phyloP scores from a whole-genome alignment of 768 basidiomycete species.

The Pisolithus tinctorius region DNA sequence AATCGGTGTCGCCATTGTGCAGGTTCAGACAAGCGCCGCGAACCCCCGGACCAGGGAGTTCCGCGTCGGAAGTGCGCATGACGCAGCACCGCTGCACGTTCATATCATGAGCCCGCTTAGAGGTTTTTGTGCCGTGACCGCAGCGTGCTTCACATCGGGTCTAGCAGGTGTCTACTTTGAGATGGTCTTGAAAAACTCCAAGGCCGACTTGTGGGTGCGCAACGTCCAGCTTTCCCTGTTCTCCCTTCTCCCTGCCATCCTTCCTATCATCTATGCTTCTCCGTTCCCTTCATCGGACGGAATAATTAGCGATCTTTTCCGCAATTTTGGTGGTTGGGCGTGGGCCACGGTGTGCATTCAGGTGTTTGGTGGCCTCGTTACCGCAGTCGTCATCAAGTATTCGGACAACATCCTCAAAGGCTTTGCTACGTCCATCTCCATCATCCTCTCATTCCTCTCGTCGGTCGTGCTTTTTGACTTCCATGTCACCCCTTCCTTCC shows the following conservation, averaged over 20 bases:
- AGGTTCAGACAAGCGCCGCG: constrained; percentile 67
- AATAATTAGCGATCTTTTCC: constrained; percentile 58
- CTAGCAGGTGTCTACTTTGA: constrained; percentile 92
- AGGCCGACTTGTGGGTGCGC: constrained; percentile 83
- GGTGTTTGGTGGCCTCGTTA: constrained; percentile 89
- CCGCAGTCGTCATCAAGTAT: constrained; percentile 95
- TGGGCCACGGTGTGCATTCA: constrained; percentile 90
- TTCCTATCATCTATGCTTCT: constrained; percentile 64
- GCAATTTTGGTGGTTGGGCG: constrained; percentile 90
- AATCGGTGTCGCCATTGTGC: constrained; percentile 89
- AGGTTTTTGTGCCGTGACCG: constrained; percentile 77
- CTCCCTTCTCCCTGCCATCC: constrained; percentile 82
- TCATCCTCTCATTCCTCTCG: constrained; percentile 91
- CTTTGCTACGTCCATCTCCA: constrained; percentile 93
- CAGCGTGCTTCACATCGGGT: constrained; percentile 86
- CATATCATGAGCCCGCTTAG: constrained; percentile 79
- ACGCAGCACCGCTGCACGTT: constrained; percentile 47
- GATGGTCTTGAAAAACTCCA: constrained; percentile 82
- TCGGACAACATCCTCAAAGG: constrained; percentile 94
- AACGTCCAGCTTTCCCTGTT: constrained; percentile 87
- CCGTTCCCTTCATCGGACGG: constrained; percentile 37
- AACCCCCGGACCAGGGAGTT: constrained; percentile 25
- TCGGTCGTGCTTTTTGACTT: constrained; percentile 90
- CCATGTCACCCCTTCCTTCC: constrained; percentile 76
- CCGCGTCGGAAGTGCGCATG: constrained; percentile 63